phyloP scores from a whole-genome alignment of 352 stramenopile genomes.

The Globisporangium barbulae region DNA sequence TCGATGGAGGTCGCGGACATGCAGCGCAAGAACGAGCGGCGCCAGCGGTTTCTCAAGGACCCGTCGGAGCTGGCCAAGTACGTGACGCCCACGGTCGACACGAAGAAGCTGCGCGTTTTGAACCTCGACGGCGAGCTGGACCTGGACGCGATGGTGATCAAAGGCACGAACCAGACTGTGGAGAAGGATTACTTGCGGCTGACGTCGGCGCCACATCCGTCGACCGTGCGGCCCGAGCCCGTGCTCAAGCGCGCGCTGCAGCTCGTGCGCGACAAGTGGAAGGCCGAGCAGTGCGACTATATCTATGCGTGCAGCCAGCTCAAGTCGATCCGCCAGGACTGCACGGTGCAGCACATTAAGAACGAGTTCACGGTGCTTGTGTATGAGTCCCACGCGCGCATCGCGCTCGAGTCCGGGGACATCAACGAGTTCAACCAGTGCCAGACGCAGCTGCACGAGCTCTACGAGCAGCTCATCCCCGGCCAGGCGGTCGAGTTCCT shows the following conservation, averaged over 20 bases:
- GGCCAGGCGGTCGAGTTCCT: slow-evolving; percentile 83
- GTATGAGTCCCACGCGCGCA: slow-evolving; percentile 96
- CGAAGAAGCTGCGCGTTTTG: slow-evolving; percentile 69
- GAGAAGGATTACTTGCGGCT: slow-evolving; percentile 99
- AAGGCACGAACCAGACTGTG: slow-evolving; percentile 92
- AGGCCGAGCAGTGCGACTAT: slow-evolving; percentile 87
- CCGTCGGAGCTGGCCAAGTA: slow-evolving; percentile 55
- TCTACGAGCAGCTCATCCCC: slow-evolving; percentile 79
- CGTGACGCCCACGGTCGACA: slow-evolving; percentile 66
- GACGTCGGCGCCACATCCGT: slow-evolving; percentile 93
- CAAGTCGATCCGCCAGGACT: slow-evolving; percentile 99
- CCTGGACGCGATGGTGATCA: slow-evolving; percentile 88
- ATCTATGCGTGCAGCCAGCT: slow-evolving; percentile 97
- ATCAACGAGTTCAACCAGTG: slow-evolving; percentile 97
- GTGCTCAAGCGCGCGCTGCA: slow-evolving; percentile 90
- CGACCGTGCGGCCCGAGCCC: slow-evolving; percentile 92
- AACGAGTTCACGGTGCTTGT: slow-evolving; percentile 96
- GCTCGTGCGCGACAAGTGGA: slow-evolving; percentile 88
- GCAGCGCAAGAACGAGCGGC: slow-evolving; percentile 70
- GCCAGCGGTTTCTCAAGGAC: slow-evolving; percentile 77
- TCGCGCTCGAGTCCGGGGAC: slow-evolving; percentile 94
- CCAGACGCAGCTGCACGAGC: slow-evolving; percentile 85
- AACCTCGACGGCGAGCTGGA: slow-evolving; percentile 79
- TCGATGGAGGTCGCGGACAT: slow-evolving; percentile 37
- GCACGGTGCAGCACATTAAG: slow-evolving; percentile 96